Base-by-base conservation (phyloP, 2,329 filamentous ascomycete species). In the Beauveria sp. region DNA sequence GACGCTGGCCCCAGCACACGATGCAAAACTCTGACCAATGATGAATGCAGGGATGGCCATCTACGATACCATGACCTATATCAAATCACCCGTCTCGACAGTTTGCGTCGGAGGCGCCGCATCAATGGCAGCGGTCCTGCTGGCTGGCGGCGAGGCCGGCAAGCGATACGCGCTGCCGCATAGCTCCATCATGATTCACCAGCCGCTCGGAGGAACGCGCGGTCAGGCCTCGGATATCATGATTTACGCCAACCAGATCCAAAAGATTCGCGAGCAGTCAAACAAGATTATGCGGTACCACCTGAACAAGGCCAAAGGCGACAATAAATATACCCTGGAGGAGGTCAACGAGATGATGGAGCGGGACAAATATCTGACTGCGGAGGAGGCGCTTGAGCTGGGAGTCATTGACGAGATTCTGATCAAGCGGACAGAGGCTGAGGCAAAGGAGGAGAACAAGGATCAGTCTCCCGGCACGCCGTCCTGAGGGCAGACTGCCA, bases 1-100 rank as follows among this genome's bases (percentile, higher is more conserved):
- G 20, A 16, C 16, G 28, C 22, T 8, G 28, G 18, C 6, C 5
- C 14, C 22, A 20, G 9, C 22, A 40, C 20, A 12, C 20, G 22
- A 28, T 10, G 22, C 54, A 16, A n/a, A 20, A 6, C 20, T 42
- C 45, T 42, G 9, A 58, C 8, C 20, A 18, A 22, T 26, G 45
- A 8, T 14, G 30, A 20, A n/a, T n/a, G 5, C n/a, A 73, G 86
- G 86, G 18, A 81, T 89, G 63, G 93, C 95, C 28, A 98, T 99
- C 70, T 99, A 99, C 81, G 95, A 99, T 73, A 99, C 95, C 14
- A 98, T 99, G 93, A 87, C 89, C 68, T 99, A 99, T 75, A 98
- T 99, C 72, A 87, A 88, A 63, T 90, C 90, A 3, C 91, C 93
- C 1, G 92, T 99, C 0, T 93, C 89, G 49, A 99, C 95, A 0